Evolutionary conservation across 2,329 filamentous ascomycete species (phyloP).

Genomic region (Aspergillus piperis): DNA sequence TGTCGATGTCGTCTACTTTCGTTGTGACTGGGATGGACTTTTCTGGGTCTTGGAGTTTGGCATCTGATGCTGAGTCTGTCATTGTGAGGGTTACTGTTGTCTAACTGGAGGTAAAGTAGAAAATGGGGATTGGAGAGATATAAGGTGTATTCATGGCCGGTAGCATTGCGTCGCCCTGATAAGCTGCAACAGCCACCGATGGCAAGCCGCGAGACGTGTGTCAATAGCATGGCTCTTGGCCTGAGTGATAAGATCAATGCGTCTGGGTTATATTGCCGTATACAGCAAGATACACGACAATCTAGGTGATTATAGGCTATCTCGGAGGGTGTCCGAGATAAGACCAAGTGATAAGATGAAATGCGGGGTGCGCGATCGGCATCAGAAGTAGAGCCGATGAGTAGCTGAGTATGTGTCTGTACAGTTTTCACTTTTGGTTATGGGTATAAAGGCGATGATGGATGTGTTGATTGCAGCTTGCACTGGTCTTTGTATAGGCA

Average conservation of each 20-base stretch:
- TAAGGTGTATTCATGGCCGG: background rate
- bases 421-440: too few relatives aligned
- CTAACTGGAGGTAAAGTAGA: too few relatives aligned
- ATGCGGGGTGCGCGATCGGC: too few relatives aligned
- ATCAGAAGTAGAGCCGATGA: too few relatives aligned
- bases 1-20: slow-evolving; percentile 20
- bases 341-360: background rate
- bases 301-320: background rate
- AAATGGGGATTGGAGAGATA: too few relatives aligned
- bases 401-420: too few relatives aligned
- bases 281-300: background rate
- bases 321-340: background rate
- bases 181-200: background rate
- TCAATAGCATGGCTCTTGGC: background rate
- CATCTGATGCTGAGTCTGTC: background rate
- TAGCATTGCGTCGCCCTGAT: background rate
- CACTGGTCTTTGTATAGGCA: too few relatives aligned
- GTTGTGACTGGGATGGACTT: background rate
- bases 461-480: too few relatives aligned
- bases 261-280: background rate
- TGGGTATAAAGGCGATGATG: too few relatives aligned
- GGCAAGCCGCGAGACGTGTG: background rate
- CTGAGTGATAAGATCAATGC: background rate
- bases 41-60: background rate
- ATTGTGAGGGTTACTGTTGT: background rate